Evolutionary conservation across 768 basidiomycete species (phyloP).

Genomic region (Tylopilus felleus): DNA sequence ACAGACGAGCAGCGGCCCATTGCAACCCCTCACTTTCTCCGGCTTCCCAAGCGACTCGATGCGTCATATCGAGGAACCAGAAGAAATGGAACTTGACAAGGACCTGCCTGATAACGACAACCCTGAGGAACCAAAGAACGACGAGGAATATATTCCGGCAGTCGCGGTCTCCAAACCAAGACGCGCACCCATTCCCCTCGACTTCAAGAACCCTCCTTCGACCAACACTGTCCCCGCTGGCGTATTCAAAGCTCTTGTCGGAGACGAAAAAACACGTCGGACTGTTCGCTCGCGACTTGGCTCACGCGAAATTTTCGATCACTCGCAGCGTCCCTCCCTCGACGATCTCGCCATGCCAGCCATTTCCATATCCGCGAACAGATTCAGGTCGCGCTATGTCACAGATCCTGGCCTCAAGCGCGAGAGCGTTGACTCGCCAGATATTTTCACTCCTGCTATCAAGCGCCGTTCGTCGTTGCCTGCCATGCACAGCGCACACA

Average conservation of each 20-base stretch:
- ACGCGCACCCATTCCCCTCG: conserved; percentile 75
- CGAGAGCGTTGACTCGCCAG: conserved; percentile 29
- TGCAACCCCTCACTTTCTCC: conserved; percentile 59
- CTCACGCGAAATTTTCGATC: conserved; percentile 72
- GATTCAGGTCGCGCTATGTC: conserved; percentile 51
- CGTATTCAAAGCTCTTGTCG: conserved; percentile 74
- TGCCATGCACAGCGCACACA: conserved; percentile 45
- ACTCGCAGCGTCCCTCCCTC: conserved; percentile 65
- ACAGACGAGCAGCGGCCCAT: conserved; percentile 18
- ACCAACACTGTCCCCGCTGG: conserved; percentile 83
- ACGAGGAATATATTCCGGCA: conserved; percentile 13
- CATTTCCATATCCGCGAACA: conserved; percentile 61
- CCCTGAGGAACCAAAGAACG: conserved; percentile 11
- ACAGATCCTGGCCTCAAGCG: conserved; percentile 53
- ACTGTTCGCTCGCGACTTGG: conserved; percentile 73
- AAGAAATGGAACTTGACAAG: conserved; percentile 10
- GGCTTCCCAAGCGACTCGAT: conserved; percentile 49
- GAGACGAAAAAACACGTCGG: conserved; percentile 65
- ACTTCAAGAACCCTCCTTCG: conserved; percentile 64
- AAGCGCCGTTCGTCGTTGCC: conserved; percentile 59
- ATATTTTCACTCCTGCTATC: conserved; percentile 41
- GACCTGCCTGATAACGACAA: conserved; percentile 5
- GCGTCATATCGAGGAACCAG: conserved; percentile 14
- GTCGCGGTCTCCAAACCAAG: conserved; percentile 38
- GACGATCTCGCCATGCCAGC: conserved; percentile 70